Base-by-base conservation (phyloP, 2,329 filamentous ascomycete species). In the Chaetomiaceae sp. region DNA sequence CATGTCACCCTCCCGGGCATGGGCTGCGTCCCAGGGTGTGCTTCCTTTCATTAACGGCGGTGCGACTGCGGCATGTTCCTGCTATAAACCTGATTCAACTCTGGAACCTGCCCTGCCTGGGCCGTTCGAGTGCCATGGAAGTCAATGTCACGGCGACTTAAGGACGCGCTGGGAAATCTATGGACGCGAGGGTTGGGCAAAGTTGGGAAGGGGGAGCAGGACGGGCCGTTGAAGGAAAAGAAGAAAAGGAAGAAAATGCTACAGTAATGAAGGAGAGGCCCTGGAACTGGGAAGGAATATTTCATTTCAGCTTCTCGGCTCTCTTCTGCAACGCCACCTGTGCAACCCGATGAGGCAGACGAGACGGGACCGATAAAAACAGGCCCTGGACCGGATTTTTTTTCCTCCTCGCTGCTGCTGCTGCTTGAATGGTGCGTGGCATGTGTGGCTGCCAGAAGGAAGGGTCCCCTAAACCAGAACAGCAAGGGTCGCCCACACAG, bases 1-100 rank as follows among this genome's bases (percentile, higher is more conserved):
- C 49, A 57, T 57, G 55, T 53, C 52, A 57, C 55, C 52, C 52
- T 48, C 48, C 44, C 27, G 42, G 19, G 20, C 52, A 50, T 50
- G 55, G 51, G 44, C 50, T 47, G 49, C 53, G 40, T 37, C 35
- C 54, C 31, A 17, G 51, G 51, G 45, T 52, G 43, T 49, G 51
- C 51, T 50, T 54, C 51, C 49, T 52, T 40, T 53, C 37, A 52
- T 48, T 45, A 50, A 50, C 41, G 30, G 41, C 30, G 38, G 48
- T 39, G 25, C 34, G 21, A 48, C 48, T 35, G 38, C 42, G 27
- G 34, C 35, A 21, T 30, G 20, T 16, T 41, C 25, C 25, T 12
- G 14, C 30, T 23, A 31, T 50, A 53, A 52, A 55, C 53, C 38
- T 55, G 53, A 39, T 53, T 53, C 53, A 43, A 33, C 6, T 12